phyloP scores from a whole-genome alignment of 495 filamentous ascomycete species.

The Cladorrhinum samala region DNA sequence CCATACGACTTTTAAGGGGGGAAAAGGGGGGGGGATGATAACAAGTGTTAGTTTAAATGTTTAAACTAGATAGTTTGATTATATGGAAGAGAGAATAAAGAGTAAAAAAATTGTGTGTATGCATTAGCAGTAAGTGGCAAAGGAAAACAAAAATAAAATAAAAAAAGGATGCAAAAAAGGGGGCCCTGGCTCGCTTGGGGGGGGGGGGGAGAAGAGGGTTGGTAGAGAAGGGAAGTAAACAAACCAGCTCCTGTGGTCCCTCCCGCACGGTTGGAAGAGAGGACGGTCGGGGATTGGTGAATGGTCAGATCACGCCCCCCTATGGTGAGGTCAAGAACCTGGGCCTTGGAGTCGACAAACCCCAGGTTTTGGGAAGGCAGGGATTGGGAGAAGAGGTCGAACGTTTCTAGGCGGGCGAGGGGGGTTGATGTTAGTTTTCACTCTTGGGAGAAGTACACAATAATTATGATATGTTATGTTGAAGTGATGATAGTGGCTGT shows the following conservation, averaged over 20 bases:
- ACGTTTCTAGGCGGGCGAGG: conserved; percentile 69
- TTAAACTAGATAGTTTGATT: no score
- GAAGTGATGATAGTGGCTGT: no score
- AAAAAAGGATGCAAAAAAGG: no score
- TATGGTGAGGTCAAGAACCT: conserved; percentile 61
- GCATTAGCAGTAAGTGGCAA: no score
- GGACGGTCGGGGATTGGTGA: conserved; percentile 75
- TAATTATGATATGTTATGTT: no score
- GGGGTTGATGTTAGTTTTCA: no score
- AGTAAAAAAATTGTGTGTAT: no score
- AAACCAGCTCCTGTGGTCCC: conserved; percentile 90
- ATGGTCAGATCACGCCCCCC: conserved; percentile 66
- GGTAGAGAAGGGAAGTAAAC: conserved; percentile 14
- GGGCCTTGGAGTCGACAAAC: conserved; percentile 67
- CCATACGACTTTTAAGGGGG: conserved; percentile 65
- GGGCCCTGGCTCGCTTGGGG: not conserved
- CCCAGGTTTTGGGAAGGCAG: conserved; percentile 76
- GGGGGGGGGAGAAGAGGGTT: not conserved
- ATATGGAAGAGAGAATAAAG: no score
- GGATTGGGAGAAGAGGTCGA: conserved; percentile 71
- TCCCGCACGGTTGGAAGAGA: conserved; percentile 67
- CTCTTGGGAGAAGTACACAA: no score
- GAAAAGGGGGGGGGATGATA: no score
- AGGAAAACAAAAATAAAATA: no score
- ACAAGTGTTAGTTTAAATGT: no score